Conservation (phyloP, 345 rosid species). For the Linum lewisii region DNA sequence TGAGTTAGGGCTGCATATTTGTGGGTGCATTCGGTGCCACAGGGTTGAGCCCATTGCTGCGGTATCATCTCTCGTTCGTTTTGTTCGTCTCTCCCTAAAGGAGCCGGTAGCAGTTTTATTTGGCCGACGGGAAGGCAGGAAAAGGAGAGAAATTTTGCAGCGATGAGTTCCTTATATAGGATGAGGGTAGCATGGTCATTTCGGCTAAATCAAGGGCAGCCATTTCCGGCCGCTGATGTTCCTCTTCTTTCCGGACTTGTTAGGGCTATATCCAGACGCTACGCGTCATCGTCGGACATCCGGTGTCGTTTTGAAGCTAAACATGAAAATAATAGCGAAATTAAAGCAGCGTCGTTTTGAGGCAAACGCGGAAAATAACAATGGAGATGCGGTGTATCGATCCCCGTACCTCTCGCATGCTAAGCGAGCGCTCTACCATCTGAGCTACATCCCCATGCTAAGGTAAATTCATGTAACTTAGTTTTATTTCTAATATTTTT, state of each 20-base stretch:
- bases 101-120: neutral
- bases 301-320: too few relatives aligned
- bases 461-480: too few relatives aligned
- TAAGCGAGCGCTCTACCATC: slow-evolving; percentile 14
- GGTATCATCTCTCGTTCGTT: slow-evolving; percentile 25
- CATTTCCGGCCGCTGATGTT: neutral
- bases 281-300: too few relatives aligned
- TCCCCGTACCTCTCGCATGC: slow-evolving; percentile 12
- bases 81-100: neutral
- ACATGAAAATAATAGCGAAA: neutral
- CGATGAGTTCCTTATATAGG: neutral
- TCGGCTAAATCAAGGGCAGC: neutral
- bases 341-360: neutral
- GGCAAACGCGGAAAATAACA: neutral
- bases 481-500: too few relatives aligned
- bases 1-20: slow-evolving; percentile 74
- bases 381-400: slow-evolving; percentile 9
- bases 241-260: neutral
- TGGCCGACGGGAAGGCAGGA: neutral
- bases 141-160: neutral
- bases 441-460: slow-evolving; percentile 12
- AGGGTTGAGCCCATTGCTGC: slow-evolving; percentile 81
- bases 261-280: neutral
- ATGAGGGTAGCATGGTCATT: neutral
- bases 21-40: slow-evolving; percentile 67